These are phyloP conservation scores for Tricladium varicosporioides DNA, from an alignment of 2,329 filamentous ascomycete genomes.

Conservation along the genomic window DNA sequence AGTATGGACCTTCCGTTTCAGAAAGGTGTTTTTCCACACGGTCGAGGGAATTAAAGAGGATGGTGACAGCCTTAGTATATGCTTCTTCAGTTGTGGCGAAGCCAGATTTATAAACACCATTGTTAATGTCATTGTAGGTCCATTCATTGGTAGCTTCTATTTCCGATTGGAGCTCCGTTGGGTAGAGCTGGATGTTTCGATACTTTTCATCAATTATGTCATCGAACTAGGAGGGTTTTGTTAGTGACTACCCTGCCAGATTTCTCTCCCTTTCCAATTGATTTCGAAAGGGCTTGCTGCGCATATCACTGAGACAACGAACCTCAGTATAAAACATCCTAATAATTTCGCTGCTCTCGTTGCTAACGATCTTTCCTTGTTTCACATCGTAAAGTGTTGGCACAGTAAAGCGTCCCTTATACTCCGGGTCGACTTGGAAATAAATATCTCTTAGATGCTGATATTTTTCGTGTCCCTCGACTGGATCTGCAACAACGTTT, in stretches of 20 bases:
- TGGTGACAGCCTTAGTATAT: constrained; percentile 70
- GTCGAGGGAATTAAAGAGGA: constrained; percentile 76
- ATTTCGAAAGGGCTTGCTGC: background rate
- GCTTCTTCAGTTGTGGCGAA: constrained; percentile 83
- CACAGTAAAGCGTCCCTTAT: constrained; percentile 67
- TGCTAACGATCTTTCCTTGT: constrained; percentile 70
- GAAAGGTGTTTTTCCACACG: constrained; percentile 68
- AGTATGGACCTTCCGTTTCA: constrained; percentile 57
- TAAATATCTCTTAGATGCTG: constrained; percentile 67
- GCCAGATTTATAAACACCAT: constrained; percentile 72
- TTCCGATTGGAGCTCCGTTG: constrained; percentile 53
- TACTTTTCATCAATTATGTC: constrained; percentile 59
- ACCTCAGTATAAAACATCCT: constrained; percentile 75
- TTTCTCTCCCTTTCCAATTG: too few species aligned
- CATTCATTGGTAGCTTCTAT: constrained; percentile 80
- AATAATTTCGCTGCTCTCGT: constrained; percentile 82
- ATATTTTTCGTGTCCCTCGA: constrained; percentile 61
- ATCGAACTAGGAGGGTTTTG: constrained; percentile 65
- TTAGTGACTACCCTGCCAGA: background rate
- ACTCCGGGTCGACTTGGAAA: constrained; percentile 63
- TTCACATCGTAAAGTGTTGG: constrained; percentile 66
- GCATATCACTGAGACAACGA: constrained; percentile 44
- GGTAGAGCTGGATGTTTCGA: constrained; percentile 65
- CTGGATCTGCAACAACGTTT: constrained; percentile 62
- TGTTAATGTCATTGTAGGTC: constrained; percentile 74